Evolutionary conservation across 2,329 filamentous ascomycete genomes (phyloP).

Genomic region (Magnaporthiopsis rhizophila): DNA sequence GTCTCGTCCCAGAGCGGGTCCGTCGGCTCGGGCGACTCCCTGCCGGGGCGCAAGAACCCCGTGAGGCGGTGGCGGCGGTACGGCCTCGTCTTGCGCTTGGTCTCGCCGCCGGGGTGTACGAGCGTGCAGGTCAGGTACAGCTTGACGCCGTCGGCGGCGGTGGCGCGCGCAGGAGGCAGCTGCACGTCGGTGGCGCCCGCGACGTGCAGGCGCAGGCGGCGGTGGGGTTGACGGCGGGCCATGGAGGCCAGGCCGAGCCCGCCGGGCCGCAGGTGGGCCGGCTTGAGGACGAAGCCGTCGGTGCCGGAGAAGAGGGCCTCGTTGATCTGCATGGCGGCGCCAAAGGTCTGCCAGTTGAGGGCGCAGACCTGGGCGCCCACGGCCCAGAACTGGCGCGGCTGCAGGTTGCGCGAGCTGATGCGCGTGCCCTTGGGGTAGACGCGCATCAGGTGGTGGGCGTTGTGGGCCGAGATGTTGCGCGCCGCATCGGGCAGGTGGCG

Average conservation of each 20-base stretch:
- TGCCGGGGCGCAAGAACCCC: constrained; percentile 45
- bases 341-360: constrained; percentile 63
- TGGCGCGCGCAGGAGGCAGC: constrained; percentile 39
- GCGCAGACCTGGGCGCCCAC: constrained; percentile 62
- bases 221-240: constrained; percentile 29
- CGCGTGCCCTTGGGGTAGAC: constrained; percentile 63
- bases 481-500: constrained; percentile 39
- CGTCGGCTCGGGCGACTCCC: constrained; percentile 46
- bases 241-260: constrained; percentile 39
- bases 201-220: constrained; percentile 47
- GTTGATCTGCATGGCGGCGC: constrained; percentile 58
- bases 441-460: constrained; percentile 59
- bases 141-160: constrained; percentile 38
- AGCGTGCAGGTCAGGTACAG: constrained; percentile 61
- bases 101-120: constrained; percentile 38
- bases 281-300: constrained; percentile 59
- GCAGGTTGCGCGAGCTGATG: constrained; percentile 58
- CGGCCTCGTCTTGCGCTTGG: constrained; percentile 53
- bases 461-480: constrained; percentile 48
- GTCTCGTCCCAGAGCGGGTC: constrained; percentile 60
- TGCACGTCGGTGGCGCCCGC: constrained; percentile 57
- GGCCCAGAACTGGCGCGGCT: constrained; percentile 57
- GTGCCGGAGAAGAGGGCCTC: constrained; percentile 59
- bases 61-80: constrained; percentile 51
- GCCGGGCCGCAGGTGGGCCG: constrained; percentile 46